These are phyloP conservation scores for Polyporus tsugae DNA, from an alignment of 1,284 basidiomycete genomes.

Conservation along the genomic window DNA sequence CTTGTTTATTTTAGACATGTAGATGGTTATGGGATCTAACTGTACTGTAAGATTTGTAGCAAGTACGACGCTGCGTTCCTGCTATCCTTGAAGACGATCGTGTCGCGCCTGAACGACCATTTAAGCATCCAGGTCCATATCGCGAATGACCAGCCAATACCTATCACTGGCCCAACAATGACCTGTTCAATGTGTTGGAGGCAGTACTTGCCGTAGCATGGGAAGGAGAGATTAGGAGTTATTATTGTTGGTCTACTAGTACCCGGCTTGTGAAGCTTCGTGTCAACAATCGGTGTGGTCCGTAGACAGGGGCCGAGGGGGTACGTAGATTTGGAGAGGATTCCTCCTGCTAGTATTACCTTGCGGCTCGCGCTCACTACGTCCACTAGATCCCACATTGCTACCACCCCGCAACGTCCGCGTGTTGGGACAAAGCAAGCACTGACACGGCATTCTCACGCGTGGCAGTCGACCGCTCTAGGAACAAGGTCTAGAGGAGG, in stretches of 20 bases:
- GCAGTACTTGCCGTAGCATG: too few species aligned
- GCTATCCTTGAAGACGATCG: background rate
- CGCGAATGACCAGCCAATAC: background rate
- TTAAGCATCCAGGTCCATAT: background rate
- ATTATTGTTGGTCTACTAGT: background rate
- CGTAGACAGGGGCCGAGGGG: background rate
- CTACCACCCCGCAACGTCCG: background rate
- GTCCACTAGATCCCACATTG: background rate
- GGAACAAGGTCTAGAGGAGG: too few species aligned
- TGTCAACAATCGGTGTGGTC: background rate
- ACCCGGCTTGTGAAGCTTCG: background rate
- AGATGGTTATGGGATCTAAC: constrained; percentile 1
- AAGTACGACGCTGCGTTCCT: background rate
- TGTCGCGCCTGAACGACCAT: background rate
- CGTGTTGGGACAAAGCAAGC: background rate
- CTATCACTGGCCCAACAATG: background rate
- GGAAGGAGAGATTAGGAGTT: background rate
- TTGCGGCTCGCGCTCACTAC: background rate
- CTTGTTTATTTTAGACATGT: constrained; percentile 1
- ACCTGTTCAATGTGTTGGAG: background rate
- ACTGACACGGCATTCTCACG: background rate
- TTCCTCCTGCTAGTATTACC: background rate
- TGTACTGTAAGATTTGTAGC: constrained; percentile 9
- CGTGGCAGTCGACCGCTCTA: too few species aligned
- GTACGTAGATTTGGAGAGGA: background rate